Percentiles rank a stretch among this genome's conserved stretches.
Conservation (phyloP, 176 grass and related monocot species). For the Phoenix roebelenii region DNA sequence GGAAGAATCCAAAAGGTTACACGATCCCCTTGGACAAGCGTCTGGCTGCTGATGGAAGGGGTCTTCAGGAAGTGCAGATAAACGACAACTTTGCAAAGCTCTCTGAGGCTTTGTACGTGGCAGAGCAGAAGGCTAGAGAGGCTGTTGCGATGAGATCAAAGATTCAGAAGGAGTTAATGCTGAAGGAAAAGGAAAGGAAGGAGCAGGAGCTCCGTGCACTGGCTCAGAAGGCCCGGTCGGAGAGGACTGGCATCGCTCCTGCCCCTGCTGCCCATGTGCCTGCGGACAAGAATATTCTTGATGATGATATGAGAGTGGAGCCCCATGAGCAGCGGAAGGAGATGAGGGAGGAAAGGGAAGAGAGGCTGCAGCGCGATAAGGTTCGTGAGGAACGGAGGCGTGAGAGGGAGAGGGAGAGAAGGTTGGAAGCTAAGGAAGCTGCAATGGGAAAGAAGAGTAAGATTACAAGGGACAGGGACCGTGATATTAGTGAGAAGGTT, state of each 20-base stretch:
- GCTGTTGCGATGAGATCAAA: constrained; percentile 92
- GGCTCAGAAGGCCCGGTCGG: constrained; percentile 84
- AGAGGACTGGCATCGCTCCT: constrained; percentile 78
- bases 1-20: constrained; percentile 98
- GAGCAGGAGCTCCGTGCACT: constrained; percentile 90
- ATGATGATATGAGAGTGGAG: constrained; percentile 48
- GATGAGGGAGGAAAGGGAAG: constrained; percentile 70
- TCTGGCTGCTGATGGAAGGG: constrained; percentile 82
- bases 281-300: constrained; percentile 26
- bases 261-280: constrained; percentile 14
- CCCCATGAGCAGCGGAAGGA: constrained; percentile 60
- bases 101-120: constrained; percentile 88
- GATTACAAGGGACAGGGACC: constrained; percentile 75
- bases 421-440: constrained; percentile 68
- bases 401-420: constrained; percentile 88
- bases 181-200: constrained; percentile 96
- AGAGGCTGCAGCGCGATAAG: constrained; percentile 77
- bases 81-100: constrained; percentile 97
- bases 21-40: constrained; percentile 93
- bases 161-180: constrained; percentile 74
- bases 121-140: constrained; percentile 95
- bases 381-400: constrained; percentile 76
- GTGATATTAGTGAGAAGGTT: constrained; percentile 90
- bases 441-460: constrained; percentile 92
- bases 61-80: constrained; percentile 97